Evolutionary conservation across 208 protist species (phyloP).

Genomic region (Borovskyia barvae): DNA sequence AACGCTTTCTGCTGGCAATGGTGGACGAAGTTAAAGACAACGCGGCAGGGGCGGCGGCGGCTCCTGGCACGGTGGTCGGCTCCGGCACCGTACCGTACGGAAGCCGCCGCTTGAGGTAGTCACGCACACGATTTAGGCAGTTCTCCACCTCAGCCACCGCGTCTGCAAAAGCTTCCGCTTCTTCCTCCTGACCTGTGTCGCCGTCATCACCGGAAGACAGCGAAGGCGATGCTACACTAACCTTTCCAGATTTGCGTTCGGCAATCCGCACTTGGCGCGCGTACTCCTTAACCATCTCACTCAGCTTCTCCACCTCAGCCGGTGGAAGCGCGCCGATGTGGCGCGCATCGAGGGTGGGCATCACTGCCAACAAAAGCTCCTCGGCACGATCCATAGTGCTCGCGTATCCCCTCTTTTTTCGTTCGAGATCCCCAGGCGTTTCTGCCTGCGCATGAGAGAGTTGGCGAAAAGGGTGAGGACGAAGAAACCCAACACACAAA

Average conservation of each 20-base stretch:
- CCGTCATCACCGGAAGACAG: too few relatives aligned
- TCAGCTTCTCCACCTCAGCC: slow-evolving; percentile 17
- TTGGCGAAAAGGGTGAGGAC: too few relatives aligned
- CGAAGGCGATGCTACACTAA: not conserved
- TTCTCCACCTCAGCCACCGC: slow-evolving; percentile 48
- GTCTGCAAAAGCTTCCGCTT: slow-evolving; percentile 27
- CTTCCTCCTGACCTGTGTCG: slow-evolving; percentile 7
- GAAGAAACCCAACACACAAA: too few relatives aligned
- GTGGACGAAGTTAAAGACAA: too few relatives aligned
- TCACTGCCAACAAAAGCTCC: slow-evolving; percentile 9
- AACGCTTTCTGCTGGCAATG: too few relatives aligned
- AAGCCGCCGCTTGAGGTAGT: slow-evolving; percentile 38
- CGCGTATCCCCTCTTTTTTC: too few relatives aligned
- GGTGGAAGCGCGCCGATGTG: slow-evolving; percentile 8
- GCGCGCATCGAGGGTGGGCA: slow-evolving; percentile 14
- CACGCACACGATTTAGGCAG: slow-evolving; percentile 41
- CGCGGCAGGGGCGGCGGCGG: too few relatives aligned
- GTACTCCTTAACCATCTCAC: slow-evolving; percentile 19
- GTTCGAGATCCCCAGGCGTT: too few relatives aligned
- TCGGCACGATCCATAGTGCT: slow-evolving; percentile 16
- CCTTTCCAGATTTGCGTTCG: not conserved
- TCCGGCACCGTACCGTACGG: slow-evolving; percentile 47
- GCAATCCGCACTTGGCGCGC: not conserved
- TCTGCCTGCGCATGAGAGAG: too few relatives aligned
- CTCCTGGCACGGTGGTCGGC: slow-evolving; percentile 29